These are phyloP conservation scores for Ephemerocybe angulata DNA, from an alignment of 768 basidiomycete genomes.

Conservation along the genomic window DNA sequence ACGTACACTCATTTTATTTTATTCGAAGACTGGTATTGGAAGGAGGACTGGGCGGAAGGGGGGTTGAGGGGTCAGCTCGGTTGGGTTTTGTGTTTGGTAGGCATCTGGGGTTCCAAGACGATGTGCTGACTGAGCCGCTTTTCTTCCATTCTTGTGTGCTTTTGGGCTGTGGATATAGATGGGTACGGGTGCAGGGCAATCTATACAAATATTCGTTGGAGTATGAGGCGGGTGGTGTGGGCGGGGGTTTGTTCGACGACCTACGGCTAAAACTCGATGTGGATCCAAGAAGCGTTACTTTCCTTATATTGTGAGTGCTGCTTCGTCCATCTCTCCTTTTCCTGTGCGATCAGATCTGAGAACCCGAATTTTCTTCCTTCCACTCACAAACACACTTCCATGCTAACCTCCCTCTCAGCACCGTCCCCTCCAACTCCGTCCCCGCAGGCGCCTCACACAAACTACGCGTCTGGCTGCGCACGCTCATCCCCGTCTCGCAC, in stretches of 20 bases:
- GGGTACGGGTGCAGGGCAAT: conserved; percentile 41
- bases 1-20: conserved; percentile 11
- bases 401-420: conserved; percentile 28
- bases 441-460: conserved; percentile 59
- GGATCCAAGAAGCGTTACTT: conserved; percentile 50
- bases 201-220: conserved; percentile 56
- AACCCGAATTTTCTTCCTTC: neutral
- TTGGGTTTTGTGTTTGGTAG: too few relatives aligned
- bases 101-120: neutral
- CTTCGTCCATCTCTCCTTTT: neutral
- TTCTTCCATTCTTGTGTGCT: neutral
- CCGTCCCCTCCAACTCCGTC: conserved; percentile 50
- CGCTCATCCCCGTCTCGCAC: conserved; percentile 32
- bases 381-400: conserved; percentile 1
- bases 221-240: conserved; percentile 63
- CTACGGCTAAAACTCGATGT: conserved; percentile 49
- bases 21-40: too few relatives aligned
- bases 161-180: conserved; percentile 32
- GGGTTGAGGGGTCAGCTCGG: too few relatives aligned
- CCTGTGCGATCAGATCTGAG: neutral
- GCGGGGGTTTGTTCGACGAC: conserved; percentile 51
- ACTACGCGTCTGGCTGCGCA: conserved; percentile 61
- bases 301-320: conserved; percentile 56
- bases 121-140: neutral
- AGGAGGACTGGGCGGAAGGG: too few relatives aligned